Conservation (phyloP, 306 rosid genomes). For the Begonia peltatifolia region DNA sequence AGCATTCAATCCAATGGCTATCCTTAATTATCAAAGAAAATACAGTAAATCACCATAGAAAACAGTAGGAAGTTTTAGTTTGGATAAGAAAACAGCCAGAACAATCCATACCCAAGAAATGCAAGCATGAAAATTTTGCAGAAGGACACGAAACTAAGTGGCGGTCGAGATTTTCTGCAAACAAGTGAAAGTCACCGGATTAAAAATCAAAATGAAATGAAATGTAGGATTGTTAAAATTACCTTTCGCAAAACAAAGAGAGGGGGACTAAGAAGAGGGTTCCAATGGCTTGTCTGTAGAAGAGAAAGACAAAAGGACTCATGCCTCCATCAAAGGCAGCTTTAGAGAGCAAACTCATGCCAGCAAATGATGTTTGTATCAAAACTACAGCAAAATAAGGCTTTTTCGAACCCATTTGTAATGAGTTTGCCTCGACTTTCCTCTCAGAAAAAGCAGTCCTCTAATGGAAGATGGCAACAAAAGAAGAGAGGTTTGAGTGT, state of each 20-base stretch:
- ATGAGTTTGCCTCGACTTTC: too few species aligned
- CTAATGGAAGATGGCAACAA: too few species aligned
- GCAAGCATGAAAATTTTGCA: conserved; percentile 62
- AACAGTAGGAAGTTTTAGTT: too few species aligned
- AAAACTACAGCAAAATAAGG: conserved; percentile 36
- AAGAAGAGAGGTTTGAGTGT: too few species aligned
- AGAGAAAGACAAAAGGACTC: conserved; percentile 9
- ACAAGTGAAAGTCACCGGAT: too few species aligned
- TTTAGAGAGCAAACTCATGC: conserved; percentile 36
- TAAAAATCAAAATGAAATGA: too few species aligned
- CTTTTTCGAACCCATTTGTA: conserved; percentile 20
- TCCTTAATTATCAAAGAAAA: conserved; percentile 2
- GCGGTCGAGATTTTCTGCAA: too few species aligned
- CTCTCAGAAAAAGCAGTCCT: too few species aligned
- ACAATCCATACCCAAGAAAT: conserved; percentile 40
- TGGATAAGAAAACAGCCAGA: too few species aligned
- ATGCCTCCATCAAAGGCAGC: conserved; percentile 35
- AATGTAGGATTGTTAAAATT: background rate
- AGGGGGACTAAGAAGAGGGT: conserved; percentile 3
- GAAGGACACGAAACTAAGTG: conserved; percentile 34
- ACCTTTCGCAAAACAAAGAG: conserved; percentile 1
- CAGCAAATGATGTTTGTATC: conserved; percentile 32
- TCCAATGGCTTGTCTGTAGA: conserved; percentile 9
- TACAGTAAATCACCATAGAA: too few species aligned
- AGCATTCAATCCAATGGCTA: conserved; percentile 36